Conservation (phyloP, 768 basidiomycete genomes). For the Rubroboletus pulcherrimus region DNA sequence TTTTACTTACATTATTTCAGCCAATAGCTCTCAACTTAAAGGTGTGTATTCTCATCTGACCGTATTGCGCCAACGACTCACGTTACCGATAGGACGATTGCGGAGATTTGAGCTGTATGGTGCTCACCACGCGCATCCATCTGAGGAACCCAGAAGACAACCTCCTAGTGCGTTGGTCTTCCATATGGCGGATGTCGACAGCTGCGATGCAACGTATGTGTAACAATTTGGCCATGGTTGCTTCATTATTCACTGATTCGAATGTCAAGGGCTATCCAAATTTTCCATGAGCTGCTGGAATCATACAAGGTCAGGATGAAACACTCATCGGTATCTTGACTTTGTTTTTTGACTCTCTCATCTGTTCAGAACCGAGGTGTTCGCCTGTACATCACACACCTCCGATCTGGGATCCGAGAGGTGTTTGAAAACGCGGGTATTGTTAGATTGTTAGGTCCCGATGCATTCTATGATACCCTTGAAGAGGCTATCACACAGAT, state of each 20-base stretch:
- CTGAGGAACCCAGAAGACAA: conserved; percentile 76
- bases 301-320: conserved; percentile 61
- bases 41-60: conserved; percentile 33
- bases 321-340: background rate
- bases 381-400: conserved; percentile 43
- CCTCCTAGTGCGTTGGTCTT: conserved; percentile 80
- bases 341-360: background rate
- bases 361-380: conserved; percentile 40
- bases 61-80: background rate
- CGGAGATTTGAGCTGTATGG: conserved; percentile 89
- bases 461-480: conserved; percentile 43
- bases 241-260: conserved; percentile 4
- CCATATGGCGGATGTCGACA: conserved; percentile 90
- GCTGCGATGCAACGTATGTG: conserved; percentile 85
- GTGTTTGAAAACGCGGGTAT: conserved; percentile 45
- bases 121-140: conserved; percentile 73
- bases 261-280: conserved; percentile 66
- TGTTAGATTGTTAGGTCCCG: conserved; percentile 39
- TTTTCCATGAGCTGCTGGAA: conserved; percentile 73
- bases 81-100: conserved; percentile 54
- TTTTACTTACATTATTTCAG: conserved; percentile 35
- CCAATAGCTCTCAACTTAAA: conserved; percentile 94
- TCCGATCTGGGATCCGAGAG: conserved; percentile 34
- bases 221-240: background rate
- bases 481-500: conserved; percentile 39